Evolutionary conservation across 129 eudicot genomes (phyloP), one percentile per base, ranked within the genome.

Genomic region (Calendula officinalis): DNA sequence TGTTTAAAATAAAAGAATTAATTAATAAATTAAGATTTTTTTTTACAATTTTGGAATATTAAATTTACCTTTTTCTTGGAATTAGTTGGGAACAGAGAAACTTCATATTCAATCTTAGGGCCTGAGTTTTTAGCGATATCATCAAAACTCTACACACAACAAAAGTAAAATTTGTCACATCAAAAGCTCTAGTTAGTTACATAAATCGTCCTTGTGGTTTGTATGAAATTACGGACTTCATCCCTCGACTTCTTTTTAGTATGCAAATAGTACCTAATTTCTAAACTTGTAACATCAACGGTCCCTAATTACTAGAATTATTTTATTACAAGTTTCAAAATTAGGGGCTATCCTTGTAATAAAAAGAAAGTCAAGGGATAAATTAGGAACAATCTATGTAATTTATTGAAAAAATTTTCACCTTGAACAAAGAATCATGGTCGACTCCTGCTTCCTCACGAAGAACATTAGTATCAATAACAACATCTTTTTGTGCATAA

Each of bases 341-440:
- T 22, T 22, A 22, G 30, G 30, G 30, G 2, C 30, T 22, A 22
- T 22, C 1, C 30, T 22, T 22, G 30, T 22, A 22, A 22, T 22
- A 22, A 22, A 22, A 22, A 22, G 30, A 22, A 22, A 22, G 30
- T 22, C 30, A 22, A 22, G 30, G 30, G 30, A 22, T 22, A 22
- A 22, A 22, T 22, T 22, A 22, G 30, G 30, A 2, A 22, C 30
- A 22, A 22, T 2, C 2, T 22, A 22, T 22, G 30, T 22, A 22
- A 22, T 22, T 22, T 22, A 22, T 22, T 22, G 30, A 0, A 22
- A 22, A 54, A 37, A 16, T 17, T 36, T 51, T 77, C 79, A 91
- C 99, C 95, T 92, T 85, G 34, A 86, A 86, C 50, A 81, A 54
- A 38, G 85, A 51, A 74, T 88, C 97, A 55, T 94, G 90, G 38